These are phyloP conservation scores for Pseudonitzschia delicatissima DNA, from an alignment of 108 stramenopile species.

Conservation along the genomic window DNA sequence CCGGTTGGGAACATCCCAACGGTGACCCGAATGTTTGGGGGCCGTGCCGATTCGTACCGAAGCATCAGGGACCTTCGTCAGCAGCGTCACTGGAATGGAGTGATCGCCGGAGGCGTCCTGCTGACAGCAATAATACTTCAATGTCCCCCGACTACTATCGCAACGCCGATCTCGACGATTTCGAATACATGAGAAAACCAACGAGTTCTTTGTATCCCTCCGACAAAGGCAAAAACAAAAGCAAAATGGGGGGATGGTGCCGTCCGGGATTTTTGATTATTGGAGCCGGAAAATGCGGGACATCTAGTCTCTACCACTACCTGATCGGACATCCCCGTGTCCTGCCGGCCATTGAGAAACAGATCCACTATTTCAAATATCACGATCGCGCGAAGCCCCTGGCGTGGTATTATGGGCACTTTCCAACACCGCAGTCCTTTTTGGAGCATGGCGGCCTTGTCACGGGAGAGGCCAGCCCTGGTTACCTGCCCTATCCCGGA, in stretches of 20 bases:
- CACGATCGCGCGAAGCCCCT: constrained; percentile 26
- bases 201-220: neutral
- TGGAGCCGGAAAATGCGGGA: constrained; percentile 88
- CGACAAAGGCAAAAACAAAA: neutral
- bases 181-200: neutral
- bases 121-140: neutral
- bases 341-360: constrained; percentile 72
- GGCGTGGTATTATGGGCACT: constrained; percentile 73
- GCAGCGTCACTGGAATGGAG: neutral
- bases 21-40: constrained; percentile 39
- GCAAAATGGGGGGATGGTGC: constrained; percentile 41
- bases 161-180: constrained; percentile 2
- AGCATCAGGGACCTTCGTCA: neutral
- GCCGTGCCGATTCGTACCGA: constrained; percentile 34
- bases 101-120: neutral
- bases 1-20: constrained; percentile 28
- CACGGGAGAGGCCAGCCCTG: constrained; percentile 87
- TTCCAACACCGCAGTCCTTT: constrained; percentile 66
- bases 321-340: constrained; percentile 76
- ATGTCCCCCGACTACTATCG: neutral
- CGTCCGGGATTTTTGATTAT: constrained; percentile 84
- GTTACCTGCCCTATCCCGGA: constrained; percentile 72
- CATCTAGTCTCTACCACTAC: constrained; percentile 72
- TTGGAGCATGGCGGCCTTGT: constrained; percentile 69
- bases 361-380: constrained; percentile 83